These are phyloP conservation scores for Ogataea nonfermentans DNA, from an alignment of 805 yeast species.

Conservation along the genomic window DNA sequence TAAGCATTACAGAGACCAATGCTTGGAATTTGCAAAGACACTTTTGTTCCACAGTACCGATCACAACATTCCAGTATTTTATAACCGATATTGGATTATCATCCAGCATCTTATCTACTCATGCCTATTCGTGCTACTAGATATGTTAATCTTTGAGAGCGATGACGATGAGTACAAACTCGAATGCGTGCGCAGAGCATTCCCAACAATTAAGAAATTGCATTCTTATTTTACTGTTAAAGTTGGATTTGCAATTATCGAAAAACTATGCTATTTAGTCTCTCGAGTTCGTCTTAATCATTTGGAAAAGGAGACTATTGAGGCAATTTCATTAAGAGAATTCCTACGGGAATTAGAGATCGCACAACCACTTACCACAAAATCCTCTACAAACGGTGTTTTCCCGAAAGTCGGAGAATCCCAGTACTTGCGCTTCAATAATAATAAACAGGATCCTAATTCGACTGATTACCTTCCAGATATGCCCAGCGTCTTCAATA, in stretches of 20 bases:
- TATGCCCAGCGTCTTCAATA: not conserved
- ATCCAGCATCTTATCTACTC: conserved; percentile 28
- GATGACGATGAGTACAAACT: conserved; percentile 22
- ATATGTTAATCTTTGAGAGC: conserved; percentile 27
- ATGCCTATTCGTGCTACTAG: conserved; percentile 26
- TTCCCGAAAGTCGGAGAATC: conserved; percentile 14
- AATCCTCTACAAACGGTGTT: conserved; percentile 1
- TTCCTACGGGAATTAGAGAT: conserved; percentile 21
- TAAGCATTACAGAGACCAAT: conserved; percentile 19
- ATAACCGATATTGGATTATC: conserved; percentile 28
- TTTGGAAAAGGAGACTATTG: conserved; percentile 13
- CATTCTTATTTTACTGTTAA: conserved; percentile 25
- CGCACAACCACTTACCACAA: conserved; percentile 13
- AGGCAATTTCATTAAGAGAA: conserved; percentile 21
- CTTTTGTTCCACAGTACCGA: conserved; percentile 22
- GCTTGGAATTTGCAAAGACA: conserved; percentile 19
- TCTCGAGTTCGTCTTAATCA: conserved; percentile 17
- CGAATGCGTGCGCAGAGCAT: conserved; percentile 17
- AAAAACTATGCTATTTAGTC: conserved; percentile 24
- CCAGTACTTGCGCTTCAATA: conserved; percentile 20
- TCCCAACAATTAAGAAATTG: conserved; percentile 20
- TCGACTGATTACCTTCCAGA: not conserved
- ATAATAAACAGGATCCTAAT: not conserved
- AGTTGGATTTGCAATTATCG: conserved; percentile 29
- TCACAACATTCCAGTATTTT: conserved; percentile 19